A percentile compares a stretch with the other conserved stretches of the same genome.
These are phyloP conservation scores for Diaporthe caulivora DNA, from an alignment of 2,329 filamentous ascomycete genomes.

Conservation along the genomic window DNA sequence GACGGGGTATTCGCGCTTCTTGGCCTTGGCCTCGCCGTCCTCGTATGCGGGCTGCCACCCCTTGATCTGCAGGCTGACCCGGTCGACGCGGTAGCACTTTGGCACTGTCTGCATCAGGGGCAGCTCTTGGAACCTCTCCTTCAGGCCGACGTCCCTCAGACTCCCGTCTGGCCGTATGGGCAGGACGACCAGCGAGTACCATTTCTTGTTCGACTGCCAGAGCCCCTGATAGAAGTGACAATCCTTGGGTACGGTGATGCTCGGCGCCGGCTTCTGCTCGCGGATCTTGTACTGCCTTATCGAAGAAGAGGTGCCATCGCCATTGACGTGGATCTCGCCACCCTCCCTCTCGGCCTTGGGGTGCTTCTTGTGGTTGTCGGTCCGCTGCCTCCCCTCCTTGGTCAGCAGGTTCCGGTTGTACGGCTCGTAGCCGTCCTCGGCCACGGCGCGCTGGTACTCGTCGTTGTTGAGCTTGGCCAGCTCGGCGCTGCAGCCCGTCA, in stretches of 20 bases:
- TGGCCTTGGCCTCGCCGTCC: constrained; percentile 49
- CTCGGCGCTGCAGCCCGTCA: constrained; percentile 49
- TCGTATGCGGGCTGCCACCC: constrained; percentile 54
- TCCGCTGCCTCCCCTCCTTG: constrained; percentile 34
- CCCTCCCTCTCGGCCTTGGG: constrained; percentile 15
- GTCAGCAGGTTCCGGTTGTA: constrained; percentile 39
- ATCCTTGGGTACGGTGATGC: constrained; percentile 46
- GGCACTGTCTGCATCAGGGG: constrained; percentile 49
- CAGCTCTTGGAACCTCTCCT: constrained; percentile 45
- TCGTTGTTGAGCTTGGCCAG: constrained; percentile 50
- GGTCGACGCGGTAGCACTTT: constrained; percentile 51
- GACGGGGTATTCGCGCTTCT: constrained; percentile 53
- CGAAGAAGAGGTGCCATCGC: background rate
- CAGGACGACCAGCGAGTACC: constrained; percentile 53
- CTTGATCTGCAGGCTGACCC: constrained; percentile 45
- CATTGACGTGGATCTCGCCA: constrained; percentile 31
- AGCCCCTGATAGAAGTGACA: constrained; percentile 52
- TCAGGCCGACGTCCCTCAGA: constrained; percentile 35
- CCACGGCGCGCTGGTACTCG: constrained; percentile 46
- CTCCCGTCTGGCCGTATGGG: constrained; percentile 44
- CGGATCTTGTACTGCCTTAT: constrained; percentile 12
- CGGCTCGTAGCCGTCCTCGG: constrained; percentile 47
- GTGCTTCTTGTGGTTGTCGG: constrained; percentile 34
- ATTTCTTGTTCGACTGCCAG: constrained; percentile 45
- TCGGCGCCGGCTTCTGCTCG: background rate